Evolutionary conservation across 2,329 filamentous ascomycete genomes (phyloP).

Genomic region (Diaporthe citrichinensis): DNA sequence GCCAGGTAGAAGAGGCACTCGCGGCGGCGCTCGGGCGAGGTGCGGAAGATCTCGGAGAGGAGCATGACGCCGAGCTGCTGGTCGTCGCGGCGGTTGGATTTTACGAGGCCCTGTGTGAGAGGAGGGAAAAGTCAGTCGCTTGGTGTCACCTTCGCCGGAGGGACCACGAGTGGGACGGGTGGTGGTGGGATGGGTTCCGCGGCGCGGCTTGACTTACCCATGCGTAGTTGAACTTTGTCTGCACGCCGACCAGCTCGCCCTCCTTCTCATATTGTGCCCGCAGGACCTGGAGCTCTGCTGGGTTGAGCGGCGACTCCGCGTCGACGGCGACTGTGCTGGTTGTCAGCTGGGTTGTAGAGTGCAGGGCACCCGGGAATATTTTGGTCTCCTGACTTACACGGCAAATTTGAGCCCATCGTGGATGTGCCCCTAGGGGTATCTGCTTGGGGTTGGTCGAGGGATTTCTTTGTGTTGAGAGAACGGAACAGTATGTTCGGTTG

Average conservation of each 20-base stretch:
- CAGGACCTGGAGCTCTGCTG: conserved; percentile 91
- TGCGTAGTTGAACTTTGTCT: conserved; percentile 99
- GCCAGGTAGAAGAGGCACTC: conserved; percentile 99
- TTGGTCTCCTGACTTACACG: conserved; percentile 54
- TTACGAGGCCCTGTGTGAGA: conserved; percentile 85
- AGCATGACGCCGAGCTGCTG: conserved; percentile 96
- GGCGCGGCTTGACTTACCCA: conserved; percentile 75
- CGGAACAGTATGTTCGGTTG: background rate
- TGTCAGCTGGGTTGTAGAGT: conserved; percentile 25
- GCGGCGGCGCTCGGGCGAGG: conserved; percentile 89
- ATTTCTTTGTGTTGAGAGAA: background rate
- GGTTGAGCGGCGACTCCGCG: conserved; percentile 95
- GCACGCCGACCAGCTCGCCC: conserved; percentile 94
- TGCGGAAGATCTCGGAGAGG: conserved; percentile 96
- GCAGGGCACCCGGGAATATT: conserved; percentile 33
- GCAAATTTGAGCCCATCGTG: conserved; percentile 64
- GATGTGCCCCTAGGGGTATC: background rate
- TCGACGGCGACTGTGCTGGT: conserved; percentile 88
- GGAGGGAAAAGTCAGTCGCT: conserved; percentile 22
- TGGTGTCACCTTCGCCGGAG: background rate
- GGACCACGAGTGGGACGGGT: background rate
- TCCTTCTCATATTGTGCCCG: conserved; percentile 97
- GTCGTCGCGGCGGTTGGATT: conserved; percentile 85
- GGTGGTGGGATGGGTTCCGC: background rate
- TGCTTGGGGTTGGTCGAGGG: background rate